Evolutionary conservation across 305 asterid genomes (phyloP), one percentile per base, ranked within the genome.

Genomic region (Fraxinus dipetala): DNA sequence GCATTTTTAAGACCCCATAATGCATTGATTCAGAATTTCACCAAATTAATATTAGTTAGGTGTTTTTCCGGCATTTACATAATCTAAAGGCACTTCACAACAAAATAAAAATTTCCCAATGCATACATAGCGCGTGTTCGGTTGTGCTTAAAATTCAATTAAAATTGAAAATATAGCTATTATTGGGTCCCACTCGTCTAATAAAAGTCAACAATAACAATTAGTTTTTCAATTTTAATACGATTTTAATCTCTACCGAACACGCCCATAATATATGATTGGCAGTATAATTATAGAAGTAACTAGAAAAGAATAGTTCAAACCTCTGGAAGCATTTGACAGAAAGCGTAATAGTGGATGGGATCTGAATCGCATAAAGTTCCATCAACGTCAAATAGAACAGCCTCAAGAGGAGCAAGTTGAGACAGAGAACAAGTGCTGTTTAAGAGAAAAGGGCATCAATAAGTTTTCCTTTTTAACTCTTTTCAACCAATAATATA

Each of bases 301-400:
- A n/a, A 20, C 24, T 22, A 20, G 65, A n/a, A 69, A 82, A 80
- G 31, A 59, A 77, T 69, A 72, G 48, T 31, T 10, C 76, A n/a
- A 95, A 95, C 98, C 97, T 91, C 95, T 81, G 81, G 96, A 85
- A 95, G 98, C 97, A 94, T 83, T 89, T 83, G 96, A 5, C 90
- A 91, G 84, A 93, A 94, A 76, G 97, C 98, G 63, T 80, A 10
- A 51, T 74, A 80, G 80, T 95, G 99, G 87, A 95, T 88, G 82
- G 99, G 99, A 84, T 95, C 99, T 1, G 99, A 81, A 86, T 95
- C 99, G 38, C 97, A 91, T 80, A 95, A 86, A 59, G 99, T 95
- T 80, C 99, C 99, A 85, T 95, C 99, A 28, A 95, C 84, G 35
- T 95, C 99, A 83, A 95, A 95, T 24, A 95, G 86, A 18, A 94